phyloP scores from a whole-genome alignment of 345 rosid genomes.

The Hevea brasiliensis region DNA sequence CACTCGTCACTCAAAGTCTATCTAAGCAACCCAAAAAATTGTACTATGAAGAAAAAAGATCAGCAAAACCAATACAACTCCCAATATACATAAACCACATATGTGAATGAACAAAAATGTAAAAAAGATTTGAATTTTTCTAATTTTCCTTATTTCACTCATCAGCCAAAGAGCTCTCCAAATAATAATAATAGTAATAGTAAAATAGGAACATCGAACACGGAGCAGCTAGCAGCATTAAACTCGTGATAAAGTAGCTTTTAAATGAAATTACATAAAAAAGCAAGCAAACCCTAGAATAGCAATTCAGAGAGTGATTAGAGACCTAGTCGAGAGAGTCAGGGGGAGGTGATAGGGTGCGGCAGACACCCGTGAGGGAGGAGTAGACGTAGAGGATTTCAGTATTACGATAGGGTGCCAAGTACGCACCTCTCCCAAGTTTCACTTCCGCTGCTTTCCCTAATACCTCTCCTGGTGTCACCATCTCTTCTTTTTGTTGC shows the following conservation, averaged over 20 bases:
- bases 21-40: not conserved
- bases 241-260: too few relatives aligned
- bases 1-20: not conserved
- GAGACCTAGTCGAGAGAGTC: constrained; percentile 74
- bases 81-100: too few relatives aligned
- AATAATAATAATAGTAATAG: too few relatives aligned
- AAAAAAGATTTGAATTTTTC: too few relatives aligned
- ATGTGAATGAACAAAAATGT: too few relatives aligned
- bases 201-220: too few relatives aligned
- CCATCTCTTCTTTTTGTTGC: constrained; percentile 35
- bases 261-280: not conserved
- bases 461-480: constrained; percentile 82
- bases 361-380: constrained; percentile 70
- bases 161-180: too few relatives aligned
- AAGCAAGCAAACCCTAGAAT: not conserved
- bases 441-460: constrained; percentile 59
- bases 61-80: too few relatives aligned
- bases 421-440: constrained; percentile 80
- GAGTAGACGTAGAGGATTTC: constrained; percentile 53
- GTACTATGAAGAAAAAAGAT: too few relatives aligned
- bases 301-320: not conserved
- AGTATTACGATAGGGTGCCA: constrained; percentile 48
- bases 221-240: too few relatives aligned
- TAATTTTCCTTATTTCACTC: too few relatives aligned
- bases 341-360: constrained; percentile 42